Conservation (phyloP, 2,329 filamentous ascomycete species). For the Coleophoma cylindrospora region DNA sequence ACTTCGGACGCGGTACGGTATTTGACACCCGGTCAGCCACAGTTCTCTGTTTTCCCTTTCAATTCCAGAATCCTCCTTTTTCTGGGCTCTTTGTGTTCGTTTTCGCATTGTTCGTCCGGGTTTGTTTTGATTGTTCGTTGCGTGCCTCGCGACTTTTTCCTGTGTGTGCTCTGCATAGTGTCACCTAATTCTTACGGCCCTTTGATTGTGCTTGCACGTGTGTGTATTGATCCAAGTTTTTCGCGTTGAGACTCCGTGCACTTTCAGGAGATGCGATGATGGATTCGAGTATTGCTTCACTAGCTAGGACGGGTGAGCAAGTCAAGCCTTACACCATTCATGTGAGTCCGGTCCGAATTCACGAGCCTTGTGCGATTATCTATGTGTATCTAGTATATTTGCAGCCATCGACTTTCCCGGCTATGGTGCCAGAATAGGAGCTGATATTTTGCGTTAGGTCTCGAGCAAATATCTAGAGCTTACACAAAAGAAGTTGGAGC, state of each 20-base stretch:
- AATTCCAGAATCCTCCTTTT: no score
- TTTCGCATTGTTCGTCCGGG: no score
- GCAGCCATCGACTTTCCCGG: no score
- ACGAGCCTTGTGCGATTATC: no score
- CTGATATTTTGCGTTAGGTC: conserved; percentile 37
- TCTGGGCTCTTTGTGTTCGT: no score
- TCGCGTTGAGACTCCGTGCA: neutral
- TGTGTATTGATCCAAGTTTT: neutral
- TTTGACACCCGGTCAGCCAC: no score
- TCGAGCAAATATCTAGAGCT: conserved; percentile 63
- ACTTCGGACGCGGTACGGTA: no score
- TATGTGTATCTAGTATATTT: no score
- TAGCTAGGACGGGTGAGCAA: conserved; percentile 28
- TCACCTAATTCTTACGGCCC: neutral
- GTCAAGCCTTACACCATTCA: conserved; percentile 52
- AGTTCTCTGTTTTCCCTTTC: no score
- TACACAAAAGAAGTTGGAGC: conserved; percentile 61
- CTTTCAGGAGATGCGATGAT: neutral
- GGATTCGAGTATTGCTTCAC: conserved; percentile 3
- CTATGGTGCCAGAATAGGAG: conserved; percentile 1
- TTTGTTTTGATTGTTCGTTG: no score
- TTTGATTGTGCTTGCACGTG: neutral
- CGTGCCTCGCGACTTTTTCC: no score
- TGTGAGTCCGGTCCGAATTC: conserved; percentile 33
- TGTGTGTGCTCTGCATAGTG: neutral